phyloP scores from a whole-genome alignment of 202 grass and related monocot species.

The Setaria italica region DNA sequence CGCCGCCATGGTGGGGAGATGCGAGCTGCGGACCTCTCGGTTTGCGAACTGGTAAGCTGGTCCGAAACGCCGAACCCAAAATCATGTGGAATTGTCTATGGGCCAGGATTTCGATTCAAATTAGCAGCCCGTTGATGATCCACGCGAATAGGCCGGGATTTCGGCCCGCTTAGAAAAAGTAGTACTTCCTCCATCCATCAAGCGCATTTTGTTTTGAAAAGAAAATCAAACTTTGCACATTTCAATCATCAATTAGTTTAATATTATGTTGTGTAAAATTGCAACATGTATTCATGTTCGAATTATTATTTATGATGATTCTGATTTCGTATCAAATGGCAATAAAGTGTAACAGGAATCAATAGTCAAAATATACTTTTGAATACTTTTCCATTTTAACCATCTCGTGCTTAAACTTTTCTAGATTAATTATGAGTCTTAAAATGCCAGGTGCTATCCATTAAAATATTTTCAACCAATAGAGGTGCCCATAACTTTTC shows the following conservation, averaged over 20 bases:
- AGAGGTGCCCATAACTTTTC: too few relatives aligned
- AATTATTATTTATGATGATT: too few relatives aligned
- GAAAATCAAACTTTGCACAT: neutral
- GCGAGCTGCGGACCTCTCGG: neutral
- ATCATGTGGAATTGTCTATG: neutral
- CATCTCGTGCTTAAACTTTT: neutral
- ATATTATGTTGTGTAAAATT: neutral
- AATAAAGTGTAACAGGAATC: too few relatives aligned
- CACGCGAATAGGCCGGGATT: neutral
- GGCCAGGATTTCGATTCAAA: neutral
- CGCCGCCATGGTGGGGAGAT: slow-evolving; percentile 40
- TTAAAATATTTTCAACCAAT: too few relatives aligned
- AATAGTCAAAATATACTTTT: too few relatives aligned
- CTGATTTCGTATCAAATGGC: too few relatives aligned
- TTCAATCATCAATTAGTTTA: neutral
- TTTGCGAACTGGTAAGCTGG: neutral
- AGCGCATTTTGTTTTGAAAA: neutral
- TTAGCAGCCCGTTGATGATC: neutral
- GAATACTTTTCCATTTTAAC: too few relatives aligned
- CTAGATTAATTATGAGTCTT: neutral
- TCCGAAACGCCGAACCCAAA: neutral
- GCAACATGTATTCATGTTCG: too few relatives aligned
- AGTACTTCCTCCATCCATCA: neutral
- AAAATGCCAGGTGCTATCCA: neutral
- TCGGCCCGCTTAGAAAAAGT: neutral